These are phyloP conservation scores for Mortierella sp. DNA, from an alignment of 371 early-diverging fungal species.

Conservation along the genomic window DNA sequence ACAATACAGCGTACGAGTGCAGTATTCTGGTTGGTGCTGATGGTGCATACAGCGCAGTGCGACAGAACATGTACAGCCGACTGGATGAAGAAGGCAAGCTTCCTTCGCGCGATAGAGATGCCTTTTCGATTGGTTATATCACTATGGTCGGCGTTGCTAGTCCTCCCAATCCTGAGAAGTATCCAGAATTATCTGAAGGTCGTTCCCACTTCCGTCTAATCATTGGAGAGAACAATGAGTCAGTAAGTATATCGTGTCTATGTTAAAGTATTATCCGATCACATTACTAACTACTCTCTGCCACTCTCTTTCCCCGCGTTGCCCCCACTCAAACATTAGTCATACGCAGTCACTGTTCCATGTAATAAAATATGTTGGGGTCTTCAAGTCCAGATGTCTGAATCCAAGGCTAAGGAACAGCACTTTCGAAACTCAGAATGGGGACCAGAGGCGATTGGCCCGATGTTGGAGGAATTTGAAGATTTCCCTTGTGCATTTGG, in stretches of 20 bases:
- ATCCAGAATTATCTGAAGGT: background rate
- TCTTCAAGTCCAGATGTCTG: background rate
- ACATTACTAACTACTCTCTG: too few relatives aligned
- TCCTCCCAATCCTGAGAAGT: background rate
- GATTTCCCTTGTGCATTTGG: background rate
- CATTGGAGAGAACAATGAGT: too few relatives aligned
- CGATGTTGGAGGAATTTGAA: background rate
- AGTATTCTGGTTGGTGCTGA: background rate
- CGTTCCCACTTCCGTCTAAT: too few relatives aligned
- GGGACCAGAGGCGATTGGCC: background rate
- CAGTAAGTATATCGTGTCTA: too few relatives aligned
- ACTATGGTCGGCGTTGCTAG: background rate
- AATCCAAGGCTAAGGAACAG: background rate
- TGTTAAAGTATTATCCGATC: too few relatives aligned
- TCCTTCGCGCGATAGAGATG: background rate
- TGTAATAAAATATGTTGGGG: background rate
- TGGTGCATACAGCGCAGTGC: background rate
- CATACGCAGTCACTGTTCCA: background rate
- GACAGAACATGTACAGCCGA: background rate
- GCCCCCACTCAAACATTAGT: background rate
- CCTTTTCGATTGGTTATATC: background rate
- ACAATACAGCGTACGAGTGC: background rate
- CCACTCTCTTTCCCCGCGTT: background rate
- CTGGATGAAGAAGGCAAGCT: background rate
- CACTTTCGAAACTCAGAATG: conserved; percentile 2